Evolutionary conservation across 2,329 filamentous ascomycete genomes (phyloP), one percentile per base, ranked within the genome.

Genomic region (Zelopaecilomyces penicillatus): DNA sequence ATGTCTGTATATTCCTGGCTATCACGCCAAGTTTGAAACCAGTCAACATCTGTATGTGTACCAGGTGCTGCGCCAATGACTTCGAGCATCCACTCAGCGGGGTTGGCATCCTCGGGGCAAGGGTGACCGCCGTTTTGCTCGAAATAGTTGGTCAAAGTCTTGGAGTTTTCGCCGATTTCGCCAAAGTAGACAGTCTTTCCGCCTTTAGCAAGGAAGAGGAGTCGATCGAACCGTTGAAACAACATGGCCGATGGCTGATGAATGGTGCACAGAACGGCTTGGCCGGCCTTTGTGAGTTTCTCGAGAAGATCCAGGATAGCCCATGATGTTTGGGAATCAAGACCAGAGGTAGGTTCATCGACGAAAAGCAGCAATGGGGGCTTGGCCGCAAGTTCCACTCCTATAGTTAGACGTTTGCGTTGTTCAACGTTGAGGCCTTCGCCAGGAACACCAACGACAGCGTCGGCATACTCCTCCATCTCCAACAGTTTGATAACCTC

Each of bases 181-280:
- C 85, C 87, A 57, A 88, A 91, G 69, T 93, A 93, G 38, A 91
- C 83, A 2, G 85, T 88, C 59, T 73, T 77, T 45, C 87, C 87
- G 45, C 86, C 86, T 57, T 78, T 82, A 31, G 82, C 81, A 11
- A 93, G 69, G 69, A 93, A 87, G 30, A 91, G 73, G 6, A 93
- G 76, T 47, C 85, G 78, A 57, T 93, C 87, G 60, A 93, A 96
- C 47, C 87, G 84, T 62, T 95, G 87, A 71, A 96, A 95, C 43
- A 96, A 75, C 76, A 95, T 89, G 31, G 90, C 89, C 10, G 87
- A 94, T n/a, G 91, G 91, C 65, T 97, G 91, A 63, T 97, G 91
- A 49, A 96, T 96, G 0, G 91, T 96, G 69, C 89, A 95, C n/a
- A 96, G 80, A 65, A 96, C 87, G 42, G 91, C 90, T 62, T 94